phyloP scores from a whole-genome alignment of 192 early-diverging fungal species.

The Geranomyces michiganensis region DNA sequence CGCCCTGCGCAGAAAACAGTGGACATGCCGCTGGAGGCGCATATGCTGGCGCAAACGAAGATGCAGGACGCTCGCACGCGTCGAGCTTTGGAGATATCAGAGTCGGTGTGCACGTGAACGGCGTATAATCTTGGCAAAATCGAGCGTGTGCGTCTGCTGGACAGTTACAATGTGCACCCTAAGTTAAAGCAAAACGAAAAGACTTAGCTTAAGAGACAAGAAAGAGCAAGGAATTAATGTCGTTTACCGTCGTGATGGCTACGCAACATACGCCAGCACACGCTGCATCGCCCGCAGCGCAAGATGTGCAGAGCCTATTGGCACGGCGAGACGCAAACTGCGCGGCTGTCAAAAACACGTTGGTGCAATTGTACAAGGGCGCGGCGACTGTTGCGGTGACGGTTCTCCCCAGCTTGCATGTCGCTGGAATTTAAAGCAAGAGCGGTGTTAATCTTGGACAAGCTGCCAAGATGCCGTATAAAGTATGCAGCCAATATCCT shows the following conservation, averaged over 20 bases:
- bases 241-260: neutral
- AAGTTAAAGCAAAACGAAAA: neutral
- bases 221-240: neutral
- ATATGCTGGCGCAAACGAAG: neutral
- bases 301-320: conserved; percentile 5
- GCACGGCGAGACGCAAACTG: neutral
- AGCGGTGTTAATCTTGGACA: too few species aligned
- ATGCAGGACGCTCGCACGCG: neutral
- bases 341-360: neutral
- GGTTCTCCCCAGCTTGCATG: neutral
- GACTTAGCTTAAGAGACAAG: neutral
- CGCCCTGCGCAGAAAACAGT: neutral
- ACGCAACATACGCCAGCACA: neutral
- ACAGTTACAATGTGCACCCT: neutral
- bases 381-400: neutral
- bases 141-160: neutral
- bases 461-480: too few species aligned
- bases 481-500: too few species aligned
- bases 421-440: neutral
- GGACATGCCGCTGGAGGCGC: neutral
- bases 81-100: neutral
- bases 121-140: neutral
- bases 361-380: conserved; percentile 7
- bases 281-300: neutral
- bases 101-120: neutral